Percentiles rank a stretch among this genome's conserved stretches.
These are phyloP conservation scores for Hypoxylon sp. DNA, from an alignment of 2,329 filamentous ascomycete species.

Conservation along the genomic window DNA sequence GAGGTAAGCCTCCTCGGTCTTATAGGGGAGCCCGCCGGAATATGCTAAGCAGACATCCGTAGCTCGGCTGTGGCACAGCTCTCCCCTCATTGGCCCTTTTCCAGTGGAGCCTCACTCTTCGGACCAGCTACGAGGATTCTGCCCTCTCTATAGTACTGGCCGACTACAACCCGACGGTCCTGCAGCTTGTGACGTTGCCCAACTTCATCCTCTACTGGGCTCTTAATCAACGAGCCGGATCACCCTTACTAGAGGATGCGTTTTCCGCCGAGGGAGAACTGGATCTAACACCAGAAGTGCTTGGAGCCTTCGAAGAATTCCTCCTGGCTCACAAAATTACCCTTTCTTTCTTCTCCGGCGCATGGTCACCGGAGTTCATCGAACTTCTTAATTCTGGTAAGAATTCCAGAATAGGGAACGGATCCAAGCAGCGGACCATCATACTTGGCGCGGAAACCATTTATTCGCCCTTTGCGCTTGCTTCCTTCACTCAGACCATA, in stretches of 20 bases:
- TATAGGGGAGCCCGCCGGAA: constrained; percentile 2
- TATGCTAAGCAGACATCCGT: constrained; percentile 50
- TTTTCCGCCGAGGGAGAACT: constrained; percentile 68
- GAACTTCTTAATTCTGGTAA: constrained; percentile 63
- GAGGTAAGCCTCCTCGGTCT: constrained; percentile 63
- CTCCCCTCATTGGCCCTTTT: constrained; percentile 81
- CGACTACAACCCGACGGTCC: constrained; percentile 85
- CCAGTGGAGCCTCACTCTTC: constrained; percentile 67
- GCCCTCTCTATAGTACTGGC: constrained; percentile 75
- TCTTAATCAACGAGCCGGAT: constrained; percentile 60
- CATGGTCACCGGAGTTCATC: constrained; percentile 78
- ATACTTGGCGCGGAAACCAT: constrained; percentile 86
- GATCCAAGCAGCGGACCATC: constrained; percentile 62
- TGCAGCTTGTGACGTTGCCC: constrained; percentile 83
- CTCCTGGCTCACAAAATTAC: constrained; percentile 67
- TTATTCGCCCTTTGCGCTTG: constrained; percentile 81
- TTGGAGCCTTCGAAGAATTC: constrained; percentile 70
- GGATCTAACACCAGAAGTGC: constrained; percentile 72
- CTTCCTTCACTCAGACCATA: constrained; percentile 77
- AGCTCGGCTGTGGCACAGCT: constrained; percentile 85
- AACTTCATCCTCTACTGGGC: constrained; percentile 83
- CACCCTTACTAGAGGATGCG: constrained; percentile 60
- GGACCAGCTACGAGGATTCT: constrained; percentile 46
- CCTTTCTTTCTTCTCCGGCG: constrained; percentile 80
- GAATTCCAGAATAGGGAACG: constrained; percentile 24